phyloP scores from a whole-genome alignment of 352 stramenopile species.

The Elongisporangium undulatum region DNA sequence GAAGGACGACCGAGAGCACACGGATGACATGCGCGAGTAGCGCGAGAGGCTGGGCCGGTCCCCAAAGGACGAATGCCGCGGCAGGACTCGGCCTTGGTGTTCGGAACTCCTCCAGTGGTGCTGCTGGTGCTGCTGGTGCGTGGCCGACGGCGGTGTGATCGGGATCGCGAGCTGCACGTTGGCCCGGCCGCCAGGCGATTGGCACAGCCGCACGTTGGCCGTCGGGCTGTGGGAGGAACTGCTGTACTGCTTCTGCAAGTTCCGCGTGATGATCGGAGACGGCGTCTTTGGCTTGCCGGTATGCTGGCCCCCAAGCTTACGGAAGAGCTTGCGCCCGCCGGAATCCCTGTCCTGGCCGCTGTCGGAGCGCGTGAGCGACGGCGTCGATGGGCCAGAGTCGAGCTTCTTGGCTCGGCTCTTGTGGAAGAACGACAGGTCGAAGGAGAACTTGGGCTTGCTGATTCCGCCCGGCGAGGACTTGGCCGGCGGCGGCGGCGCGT shows the following conservation, averaged over 20 bases:
- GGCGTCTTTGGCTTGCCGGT: constrained; percentile 11
- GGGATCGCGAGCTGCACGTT: constrained; percentile 41
- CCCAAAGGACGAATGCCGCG: constrained; percentile 5
- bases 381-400: background rate
- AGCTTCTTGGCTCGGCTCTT: constrained; percentile 11
- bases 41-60: constrained; percentile 9
- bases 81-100: constrained; percentile 14
- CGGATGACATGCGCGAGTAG: constrained; percentile 1
- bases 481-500: background rate
- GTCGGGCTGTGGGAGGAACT: background rate
- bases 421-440: constrained; percentile 16
- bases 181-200: constrained; percentile 23
- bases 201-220: constrained; percentile 19
- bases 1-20: constrained; percentile 3
- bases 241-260: background rate
- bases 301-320: background rate
- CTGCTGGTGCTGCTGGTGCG: constrained; percentile 5
- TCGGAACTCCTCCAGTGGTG: background rate
- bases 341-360: constrained; percentile 3
- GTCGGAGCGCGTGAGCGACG: background rate
- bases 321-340: background rate
- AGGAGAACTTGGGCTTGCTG: constrained; percentile 21
- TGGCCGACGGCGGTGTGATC: constrained; percentile 16
- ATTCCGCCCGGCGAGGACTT: background rate
- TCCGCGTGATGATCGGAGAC: constrained; percentile 13